A percentile compares a stretch with the other conserved stretches of the same genome.
These are phyloP conservation scores for Colletotrichum destructivum DNA, from an alignment of 2,329 filamentous ascomycete species.

Conservation along the genomic window DNA sequence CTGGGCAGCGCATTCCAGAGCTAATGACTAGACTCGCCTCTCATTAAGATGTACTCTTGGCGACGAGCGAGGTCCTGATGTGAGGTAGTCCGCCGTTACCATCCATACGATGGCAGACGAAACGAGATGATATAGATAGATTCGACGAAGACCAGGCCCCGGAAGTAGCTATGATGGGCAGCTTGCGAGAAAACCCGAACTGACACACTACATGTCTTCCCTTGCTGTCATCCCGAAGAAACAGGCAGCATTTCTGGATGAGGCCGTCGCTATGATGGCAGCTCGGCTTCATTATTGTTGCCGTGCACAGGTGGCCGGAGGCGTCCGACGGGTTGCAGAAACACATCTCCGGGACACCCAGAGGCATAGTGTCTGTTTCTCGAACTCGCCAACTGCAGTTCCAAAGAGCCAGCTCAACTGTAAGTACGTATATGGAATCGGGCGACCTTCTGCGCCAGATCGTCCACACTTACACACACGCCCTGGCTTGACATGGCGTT, in stretches of 20 bases:
- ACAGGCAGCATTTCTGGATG: constrained; percentile 16
- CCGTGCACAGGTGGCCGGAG: constrained; percentile 10
- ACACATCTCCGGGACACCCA: constrained; percentile 5
- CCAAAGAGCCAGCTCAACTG: constrained; percentile 6
- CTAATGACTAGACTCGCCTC: neutral
- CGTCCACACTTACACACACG: neutral
- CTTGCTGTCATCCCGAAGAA: neutral
- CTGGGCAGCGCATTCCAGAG: constrained; percentile 31
- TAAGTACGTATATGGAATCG: neutral
- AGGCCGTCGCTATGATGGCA: constrained; percentile 15
- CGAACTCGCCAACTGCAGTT: constrained; percentile 19
- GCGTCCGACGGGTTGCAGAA: constrained; percentile 12
- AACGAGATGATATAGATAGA: neutral
- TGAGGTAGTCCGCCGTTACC: constrained; percentile 15
- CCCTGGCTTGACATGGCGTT: constrained; percentile 10
- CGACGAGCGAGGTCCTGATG: constrained; percentile 7
- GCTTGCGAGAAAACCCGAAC: neutral
- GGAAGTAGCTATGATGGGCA: neutral
- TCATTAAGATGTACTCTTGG: neutral
- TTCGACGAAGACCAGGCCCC: neutral
- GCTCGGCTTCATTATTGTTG: constrained; percentile 10
- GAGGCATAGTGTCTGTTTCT: constrained; percentile 7
- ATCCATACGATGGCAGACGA: constrained; percentile 11
- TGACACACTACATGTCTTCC: constrained; percentile 8
- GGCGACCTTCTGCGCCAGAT: constrained; percentile 15